Evolutionary conservation across 2,329 filamentous ascomycete species (phyloP).

Genomic region (Myriosclerotinia curreyana): DNA sequence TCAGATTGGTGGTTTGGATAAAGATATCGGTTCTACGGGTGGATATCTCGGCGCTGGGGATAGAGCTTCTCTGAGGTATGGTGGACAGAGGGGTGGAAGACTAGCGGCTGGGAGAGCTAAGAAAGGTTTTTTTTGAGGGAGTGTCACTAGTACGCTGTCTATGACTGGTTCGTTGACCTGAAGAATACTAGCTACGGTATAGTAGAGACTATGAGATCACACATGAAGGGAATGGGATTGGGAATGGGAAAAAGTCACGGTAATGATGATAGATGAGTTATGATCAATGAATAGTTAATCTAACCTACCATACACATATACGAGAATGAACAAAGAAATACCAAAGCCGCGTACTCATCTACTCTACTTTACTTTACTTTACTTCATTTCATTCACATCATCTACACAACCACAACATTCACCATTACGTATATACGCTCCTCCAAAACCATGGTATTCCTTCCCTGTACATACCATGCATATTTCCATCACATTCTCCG

Average conservation of each 20-base stretch:
- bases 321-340: neutral
- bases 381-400: too few relatives aligned
- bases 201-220: neutral
- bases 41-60: neutral
- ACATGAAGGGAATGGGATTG: neutral
- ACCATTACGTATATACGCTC: too few relatives aligned
- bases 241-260: neutral
- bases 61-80: neutral
- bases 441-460: too few relatives aligned
- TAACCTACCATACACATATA: constrained; percentile 2
- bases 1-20: constrained; percentile 22
- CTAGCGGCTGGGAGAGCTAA: neutral
- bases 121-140: neutral
- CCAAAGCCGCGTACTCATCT: too few relatives aligned
- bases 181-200: neutral
- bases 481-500: neutral
- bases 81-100: constrained; percentile 7
- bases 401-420: too few relatives aligned
- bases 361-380: too few relatives aligned
- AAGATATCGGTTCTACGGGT: neutral
- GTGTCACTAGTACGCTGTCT: too few relatives aligned
- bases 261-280: constrained; percentile 16
- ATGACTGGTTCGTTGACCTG: neutral
- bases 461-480: neutral
- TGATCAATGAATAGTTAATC: constrained; percentile 1